Percentiles rank a stretch among this genome's conserved stretches.
phyloP scores from a whole-genome alignment of 2,329 filamentous ascomycete genomes.

The Colletotrichum sidae region DNA sequence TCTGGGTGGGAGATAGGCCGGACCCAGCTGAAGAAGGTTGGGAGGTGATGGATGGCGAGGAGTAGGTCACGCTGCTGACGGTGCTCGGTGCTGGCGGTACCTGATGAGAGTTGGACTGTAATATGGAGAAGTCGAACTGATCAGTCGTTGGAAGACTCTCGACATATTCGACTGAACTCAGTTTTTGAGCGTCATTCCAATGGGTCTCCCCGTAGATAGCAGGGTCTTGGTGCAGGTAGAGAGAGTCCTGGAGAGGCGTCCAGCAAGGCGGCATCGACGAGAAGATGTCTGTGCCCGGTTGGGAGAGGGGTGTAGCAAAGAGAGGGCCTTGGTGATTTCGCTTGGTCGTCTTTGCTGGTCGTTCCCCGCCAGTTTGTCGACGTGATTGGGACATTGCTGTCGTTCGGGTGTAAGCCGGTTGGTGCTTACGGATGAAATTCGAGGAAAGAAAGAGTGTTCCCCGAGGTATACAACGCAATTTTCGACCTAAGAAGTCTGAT shows the following conservation, averaged over 20 bases:
- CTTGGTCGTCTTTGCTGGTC: slow-evolving; percentile 2
- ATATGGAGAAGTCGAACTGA: slow-evolving; percentile 4
- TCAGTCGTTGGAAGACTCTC: slow-evolving; percentile 3
- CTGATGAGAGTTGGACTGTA: slow-evolving; percentile 3
- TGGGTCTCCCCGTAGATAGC: slow-evolving; percentile 21
- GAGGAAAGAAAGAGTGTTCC: background rate
- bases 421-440: background rate
- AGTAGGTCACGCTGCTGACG: slow-evolving; percentile 42
- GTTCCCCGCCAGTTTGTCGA: background rate
- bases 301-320: background rate
- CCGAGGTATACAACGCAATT: background rate
- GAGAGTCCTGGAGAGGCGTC: slow-evolving; percentile 14
- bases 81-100: slow-evolving; percentile 41
- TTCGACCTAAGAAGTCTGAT: no score
- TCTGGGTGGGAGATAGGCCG: slow-evolving; percentile 45
- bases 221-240: slow-evolving; percentile 14
- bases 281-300: slow-evolving; percentile 1
- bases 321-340: background rate
- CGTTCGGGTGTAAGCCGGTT: background rate
- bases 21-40: slow-evolving; percentile 45
- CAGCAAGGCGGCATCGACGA: slow-evolving; percentile 25
- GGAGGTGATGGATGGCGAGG: slow-evolving; percentile 37
- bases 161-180: slow-evolving; percentile 1
- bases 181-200: slow-evolving; percentile 21
- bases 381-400: slow-evolving; percentile 3